Evolutionary conservation across 352 stramenopile species (phyloP).

Genomic region (Phytophthora melonis): DNA sequence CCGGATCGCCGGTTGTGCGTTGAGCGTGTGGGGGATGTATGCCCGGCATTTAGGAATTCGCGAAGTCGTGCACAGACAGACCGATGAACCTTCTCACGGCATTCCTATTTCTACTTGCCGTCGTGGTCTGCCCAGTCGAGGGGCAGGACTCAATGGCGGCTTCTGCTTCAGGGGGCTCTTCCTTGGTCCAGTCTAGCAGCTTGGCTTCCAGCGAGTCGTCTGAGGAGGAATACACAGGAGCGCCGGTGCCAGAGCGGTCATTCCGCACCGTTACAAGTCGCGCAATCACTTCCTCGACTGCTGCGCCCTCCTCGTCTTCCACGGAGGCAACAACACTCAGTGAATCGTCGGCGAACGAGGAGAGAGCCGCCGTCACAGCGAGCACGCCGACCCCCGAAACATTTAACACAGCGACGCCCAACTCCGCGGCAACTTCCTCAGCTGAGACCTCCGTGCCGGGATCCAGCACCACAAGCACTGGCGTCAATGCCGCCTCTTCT

Average conservation of each 20-base stretch:
- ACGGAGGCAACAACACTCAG: too few relatives aligned
- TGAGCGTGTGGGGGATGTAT: neutral
- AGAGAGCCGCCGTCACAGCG: too few relatives aligned
- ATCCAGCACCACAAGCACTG: neutral
- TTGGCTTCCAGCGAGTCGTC: neutral
- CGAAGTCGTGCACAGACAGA: neutral
- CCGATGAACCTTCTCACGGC: neutral
- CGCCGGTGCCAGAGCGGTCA: too few relatives aligned
- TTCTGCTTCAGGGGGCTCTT: too few relatives aligned
- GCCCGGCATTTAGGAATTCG: neutral
- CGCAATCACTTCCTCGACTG: too few relatives aligned
- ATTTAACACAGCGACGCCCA: neutral
- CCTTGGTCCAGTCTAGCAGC: too few relatives aligned
- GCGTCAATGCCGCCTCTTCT: neutral
- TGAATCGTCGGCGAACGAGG: too few relatives aligned
- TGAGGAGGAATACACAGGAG: too few relatives aligned
- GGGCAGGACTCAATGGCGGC: neutral
- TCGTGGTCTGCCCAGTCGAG: neutral
- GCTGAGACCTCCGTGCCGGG: neutral
- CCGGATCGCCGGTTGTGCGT: too few relatives aligned
- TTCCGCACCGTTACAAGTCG: too few relatives aligned
- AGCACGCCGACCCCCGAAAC: neutral
- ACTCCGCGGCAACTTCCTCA: neutral
- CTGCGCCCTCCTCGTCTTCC: too few relatives aligned
- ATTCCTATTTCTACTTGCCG: neutral